These are phyloP conservation scores for Sanghuangporus sanghuang DNA, from an alignment of 1,284 basidiomycete species.

Conservation along the genomic window DNA sequence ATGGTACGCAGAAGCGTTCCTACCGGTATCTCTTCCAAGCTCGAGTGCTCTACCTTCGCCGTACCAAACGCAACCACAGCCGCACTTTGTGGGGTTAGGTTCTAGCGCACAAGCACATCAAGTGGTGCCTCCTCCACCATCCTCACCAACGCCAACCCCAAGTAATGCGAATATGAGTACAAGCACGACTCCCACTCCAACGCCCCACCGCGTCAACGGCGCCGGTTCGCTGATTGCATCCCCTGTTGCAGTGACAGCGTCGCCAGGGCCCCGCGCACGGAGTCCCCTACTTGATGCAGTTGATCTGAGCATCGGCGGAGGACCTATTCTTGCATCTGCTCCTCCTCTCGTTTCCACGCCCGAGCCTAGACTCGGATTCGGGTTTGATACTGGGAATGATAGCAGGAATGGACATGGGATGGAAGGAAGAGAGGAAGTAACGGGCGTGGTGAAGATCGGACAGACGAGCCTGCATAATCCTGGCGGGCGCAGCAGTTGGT, in stretches of 20 bases:
- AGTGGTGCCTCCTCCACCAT: slow-evolving; percentile 3
- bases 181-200: neutral
- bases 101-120: slow-evolving; percentile 12
- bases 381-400: neutral
- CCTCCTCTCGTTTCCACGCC: neutral
- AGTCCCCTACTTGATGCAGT: slow-evolving; percentile 58
- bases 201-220: slow-evolving; percentile 21
- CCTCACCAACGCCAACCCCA: neutral
- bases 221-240: slow-evolving; percentile 26
- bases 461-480: slow-evolving; percentile 91
- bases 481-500: slow-evolving; percentile 87
- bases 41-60: slow-evolving; percentile 19
- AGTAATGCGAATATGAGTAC: neutral
- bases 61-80: slow-evolving; percentile 9
- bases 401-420: slow-evolving; percentile 2
- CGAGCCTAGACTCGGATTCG: slow-evolving; percentile 17
- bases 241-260: slow-evolving; percentile 40
- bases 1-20: slow-evolving; percentile 92
- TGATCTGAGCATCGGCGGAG: slow-evolving; percentile 33
- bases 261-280: slow-evolving; percentile 31
- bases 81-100: neutral
- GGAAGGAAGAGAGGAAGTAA: slow-evolving; percentile 18
- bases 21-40: slow-evolving; percentile 44
- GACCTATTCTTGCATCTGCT: neutral
- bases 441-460: slow-evolving; percentile 76